Evolutionary conservation across 164 flowering plant species (phyloP), one percentile per base, ranked within the genome.

Genomic region (Kingdonia uniflora): DNA sequence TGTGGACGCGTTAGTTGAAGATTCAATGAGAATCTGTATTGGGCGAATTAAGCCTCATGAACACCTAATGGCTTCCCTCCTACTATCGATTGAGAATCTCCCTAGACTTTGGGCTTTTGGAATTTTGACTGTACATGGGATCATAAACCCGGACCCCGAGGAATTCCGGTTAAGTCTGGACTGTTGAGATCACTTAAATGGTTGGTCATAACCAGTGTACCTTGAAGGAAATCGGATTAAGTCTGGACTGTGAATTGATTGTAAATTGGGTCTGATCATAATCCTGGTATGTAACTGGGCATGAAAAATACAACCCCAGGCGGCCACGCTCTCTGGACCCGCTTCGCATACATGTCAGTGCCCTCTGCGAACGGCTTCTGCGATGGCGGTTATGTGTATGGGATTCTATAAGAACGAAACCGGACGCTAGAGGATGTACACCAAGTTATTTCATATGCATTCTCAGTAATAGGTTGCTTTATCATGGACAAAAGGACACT

Each of bases 401-500:
- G 55, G 53, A 45, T 65, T 49, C 80, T 62, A 16, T 58, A 57
- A 0, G 52, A 33, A 58, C 77, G 35, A 42, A 54, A 54, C 56
- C 55, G 50, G 76, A 65, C 56, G 70, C 71, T 49, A 40, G 53
- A 26, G n/a, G 42, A 52, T 51, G 79, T 60, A 21, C 65, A 65
- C 98, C 98, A 92, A 17, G 56, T 78, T 60, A 69, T 64, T 65
- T 76, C 73, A 60, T 84, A 82, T 2, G 96, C 95, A 63, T 84
- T 80, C 65, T 72, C 73, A 24, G 99, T 97, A n/a, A 92, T 70
- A 6, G 97, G 95, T 14, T 85, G 89, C 71, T 92, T 92, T 54
- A 92, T 57, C 99, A 97, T 0, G 97, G 99, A 65, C n/a, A 88
- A 92, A 49, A 70, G 70, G 41, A 86, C 83, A 42, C 70, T 76